Conservation (phyloP, 331 rosid species). For the Malus hybrid region DNA sequence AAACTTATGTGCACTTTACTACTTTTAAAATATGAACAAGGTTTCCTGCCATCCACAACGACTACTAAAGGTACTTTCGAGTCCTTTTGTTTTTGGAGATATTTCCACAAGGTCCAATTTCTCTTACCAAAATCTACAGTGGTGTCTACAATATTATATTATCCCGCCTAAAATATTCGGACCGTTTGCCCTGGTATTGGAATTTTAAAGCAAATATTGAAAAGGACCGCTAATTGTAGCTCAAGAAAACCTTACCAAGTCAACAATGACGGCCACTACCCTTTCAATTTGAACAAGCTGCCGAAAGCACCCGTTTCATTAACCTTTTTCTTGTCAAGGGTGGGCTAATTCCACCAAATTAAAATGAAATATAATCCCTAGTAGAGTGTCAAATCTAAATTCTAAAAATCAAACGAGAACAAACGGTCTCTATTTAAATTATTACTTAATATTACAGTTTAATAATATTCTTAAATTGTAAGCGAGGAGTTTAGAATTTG, state of each 20-base stretch:
- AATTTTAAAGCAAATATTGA: background rate
- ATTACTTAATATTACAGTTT: no score
- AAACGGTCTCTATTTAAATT: no score
- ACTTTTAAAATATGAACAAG: no score
- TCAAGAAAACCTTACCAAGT: background rate
- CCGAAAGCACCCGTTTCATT: background rate
- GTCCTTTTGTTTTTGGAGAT: background rate
- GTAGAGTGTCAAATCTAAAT: no score
- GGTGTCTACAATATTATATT: background rate
- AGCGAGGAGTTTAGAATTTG: accelerated
- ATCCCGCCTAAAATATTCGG: background rate
- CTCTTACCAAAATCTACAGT: background rate
- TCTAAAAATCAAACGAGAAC: no score
- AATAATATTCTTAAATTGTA: no score
- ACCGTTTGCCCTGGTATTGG: background rate
- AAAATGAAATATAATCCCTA: no score
- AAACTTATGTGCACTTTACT: no score
- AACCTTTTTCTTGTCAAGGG: no score
- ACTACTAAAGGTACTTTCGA: no score
- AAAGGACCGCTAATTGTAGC: background rate
- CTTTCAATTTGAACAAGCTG: background rate
- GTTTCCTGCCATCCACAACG: no score
- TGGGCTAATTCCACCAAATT: no score
- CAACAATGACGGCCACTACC: constrained; percentile 8
- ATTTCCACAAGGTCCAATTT: background rate